Percentiles rank a stretch among this genome's conserved stretches.
phyloP scores from a whole-genome alignment of 1,284 basidiomycete genomes.

The Pascua guehoae region DNA sequence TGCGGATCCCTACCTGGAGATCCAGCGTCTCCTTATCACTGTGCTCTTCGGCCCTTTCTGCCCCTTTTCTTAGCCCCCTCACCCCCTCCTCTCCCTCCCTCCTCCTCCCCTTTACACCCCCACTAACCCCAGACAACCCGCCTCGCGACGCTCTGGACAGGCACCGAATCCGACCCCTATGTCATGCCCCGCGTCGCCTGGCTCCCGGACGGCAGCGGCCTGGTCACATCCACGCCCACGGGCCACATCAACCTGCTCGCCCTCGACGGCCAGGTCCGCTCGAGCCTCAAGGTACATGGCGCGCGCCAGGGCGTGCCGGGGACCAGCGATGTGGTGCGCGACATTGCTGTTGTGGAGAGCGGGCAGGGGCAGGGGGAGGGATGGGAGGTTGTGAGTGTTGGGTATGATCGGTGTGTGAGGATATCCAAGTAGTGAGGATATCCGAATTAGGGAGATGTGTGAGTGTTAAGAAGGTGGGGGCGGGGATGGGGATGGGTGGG shows the following conservation, averaged over 20 bases:
- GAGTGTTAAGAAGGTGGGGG: no score
- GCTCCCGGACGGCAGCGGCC: slow-evolving; percentile 42
- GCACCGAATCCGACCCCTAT: slow-evolving; percentile 41
- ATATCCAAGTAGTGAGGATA: slow-evolving; percentile 7
- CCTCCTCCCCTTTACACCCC: no score
- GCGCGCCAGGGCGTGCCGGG: slow-evolving; percentile 23
- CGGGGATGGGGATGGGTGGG: no score
- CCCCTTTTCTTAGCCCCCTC: no score
- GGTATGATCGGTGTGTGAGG: slow-evolving; percentile 42
- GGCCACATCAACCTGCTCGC: slow-evolving; percentile 42
- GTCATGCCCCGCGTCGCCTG: slow-evolving; percentile 48
- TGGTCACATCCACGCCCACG: slow-evolving; percentile 41
- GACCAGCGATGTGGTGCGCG: slow-evolving; percentile 41
- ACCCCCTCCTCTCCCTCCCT: no score
- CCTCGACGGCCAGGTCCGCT: slow-evolving; percentile 33
- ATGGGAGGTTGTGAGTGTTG: slow-evolving; percentile 45
- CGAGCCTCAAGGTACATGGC: slow-evolving; percentile 41
- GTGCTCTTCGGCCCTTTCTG: no score
- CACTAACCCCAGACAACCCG: slow-evolving; percentile 28
- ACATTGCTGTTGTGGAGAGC: slow-evolving; percentile 13
- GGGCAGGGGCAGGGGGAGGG: slow-evolving; percentile 2
- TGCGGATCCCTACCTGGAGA: no score
- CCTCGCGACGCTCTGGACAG: slow-evolving; percentile 44
- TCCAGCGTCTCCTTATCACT: no score
- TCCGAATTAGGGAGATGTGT: no score